Percentiles rank a stretch among this genome's conserved stretches.
Conservation (phyloP, 2,329 filamentous ascomycete genomes). For the Amesomyces nigricolor region DNA sequence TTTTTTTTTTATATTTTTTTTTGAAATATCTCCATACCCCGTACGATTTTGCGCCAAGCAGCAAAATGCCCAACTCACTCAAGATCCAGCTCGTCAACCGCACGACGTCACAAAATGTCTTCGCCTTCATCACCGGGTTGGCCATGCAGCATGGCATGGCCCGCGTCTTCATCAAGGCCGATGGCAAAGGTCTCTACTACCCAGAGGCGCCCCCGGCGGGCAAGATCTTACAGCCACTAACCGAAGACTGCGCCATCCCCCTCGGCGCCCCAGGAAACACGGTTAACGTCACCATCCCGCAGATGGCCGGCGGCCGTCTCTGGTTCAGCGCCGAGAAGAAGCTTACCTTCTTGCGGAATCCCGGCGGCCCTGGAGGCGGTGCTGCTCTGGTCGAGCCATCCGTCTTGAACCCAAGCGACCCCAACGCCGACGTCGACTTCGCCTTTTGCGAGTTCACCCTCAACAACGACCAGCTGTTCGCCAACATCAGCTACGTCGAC, state of each 20-base stretch:
- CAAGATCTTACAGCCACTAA: conserved; percentile 42
- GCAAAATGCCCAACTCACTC: conserved; percentile 39
- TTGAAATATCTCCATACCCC: no score
- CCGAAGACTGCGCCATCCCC: conserved; percentile 54
- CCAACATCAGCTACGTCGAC: conserved; percentile 63
- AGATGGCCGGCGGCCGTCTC: conserved; percentile 58
- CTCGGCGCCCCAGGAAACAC: conserved; percentile 52
- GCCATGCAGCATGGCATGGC: conserved; percentile 43
- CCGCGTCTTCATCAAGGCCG: conserved; percentile 37
- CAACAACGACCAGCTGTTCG: conserved; percentile 51
- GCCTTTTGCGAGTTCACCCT: conserved; percentile 58
- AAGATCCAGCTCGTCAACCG: conserved; percentile 43
- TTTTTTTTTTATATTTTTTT: no score
- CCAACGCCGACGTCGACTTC: conserved; percentile 49
- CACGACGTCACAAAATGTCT: conserved; percentile 35
- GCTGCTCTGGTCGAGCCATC: conserved; percentile 62
- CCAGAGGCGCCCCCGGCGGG: conserved; percentile 44
- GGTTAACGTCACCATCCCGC: conserved; percentile 52
- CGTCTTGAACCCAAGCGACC: conserved; percentile 55
- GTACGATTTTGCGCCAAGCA: no score
- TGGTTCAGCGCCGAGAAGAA: conserved; percentile 54
- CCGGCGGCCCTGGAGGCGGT: conserved; percentile 36
- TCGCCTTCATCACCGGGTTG: conserved; percentile 60
- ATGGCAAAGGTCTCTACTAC: conserved; percentile 51
- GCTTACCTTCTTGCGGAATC: conserved; percentile 59